Conservation (phyloP, 345 rosid species). For the Melaleuca alternifolia region DNA sequence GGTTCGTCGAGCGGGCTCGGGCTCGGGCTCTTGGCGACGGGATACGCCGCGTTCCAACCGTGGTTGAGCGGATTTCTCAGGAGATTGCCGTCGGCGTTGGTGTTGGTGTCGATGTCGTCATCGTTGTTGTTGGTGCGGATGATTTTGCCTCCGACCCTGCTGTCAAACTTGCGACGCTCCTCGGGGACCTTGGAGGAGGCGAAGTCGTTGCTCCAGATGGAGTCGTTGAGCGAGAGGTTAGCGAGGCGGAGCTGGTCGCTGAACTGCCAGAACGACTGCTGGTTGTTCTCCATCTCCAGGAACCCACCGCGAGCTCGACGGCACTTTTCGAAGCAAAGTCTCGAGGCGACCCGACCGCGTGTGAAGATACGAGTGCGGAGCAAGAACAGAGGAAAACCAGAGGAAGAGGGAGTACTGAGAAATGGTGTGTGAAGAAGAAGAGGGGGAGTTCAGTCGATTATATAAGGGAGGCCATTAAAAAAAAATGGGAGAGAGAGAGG, state of each 20-base stretch:
- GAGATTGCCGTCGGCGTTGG: background rate
- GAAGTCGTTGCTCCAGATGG: constrained; percentile 73
- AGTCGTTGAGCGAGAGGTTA: constrained; percentile 72
- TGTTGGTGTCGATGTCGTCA: background rate
- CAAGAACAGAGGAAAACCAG: too few species aligned
- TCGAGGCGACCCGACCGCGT: background rate
- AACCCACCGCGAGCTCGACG: background rate
- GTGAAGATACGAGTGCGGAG: background rate
- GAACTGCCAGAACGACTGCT: constrained; percentile 92
- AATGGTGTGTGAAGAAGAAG: background rate
- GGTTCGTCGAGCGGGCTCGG: background rate
- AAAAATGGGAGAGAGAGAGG: background rate
- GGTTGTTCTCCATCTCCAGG: constrained; percentile 60
- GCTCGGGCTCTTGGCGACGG: background rate
- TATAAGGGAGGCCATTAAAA: background rate
- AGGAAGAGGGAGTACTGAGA: background rate
- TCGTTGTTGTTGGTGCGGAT: background rate
- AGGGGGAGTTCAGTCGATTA: background rate
- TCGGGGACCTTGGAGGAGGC: constrained; percentile 38
- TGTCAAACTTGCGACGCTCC: constrained; percentile 67
- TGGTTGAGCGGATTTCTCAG: background rate
- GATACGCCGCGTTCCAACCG: background rate
- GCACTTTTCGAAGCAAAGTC: background rate
- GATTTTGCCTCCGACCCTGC: constrained; percentile 38
- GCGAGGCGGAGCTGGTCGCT: constrained; percentile 89